Evolutionary conservation across 1,284 basidiomycete genomes (phyloP), one percentile per base, ranked within the genome.

Genomic region (Sphagnurus paluster): DNA sequence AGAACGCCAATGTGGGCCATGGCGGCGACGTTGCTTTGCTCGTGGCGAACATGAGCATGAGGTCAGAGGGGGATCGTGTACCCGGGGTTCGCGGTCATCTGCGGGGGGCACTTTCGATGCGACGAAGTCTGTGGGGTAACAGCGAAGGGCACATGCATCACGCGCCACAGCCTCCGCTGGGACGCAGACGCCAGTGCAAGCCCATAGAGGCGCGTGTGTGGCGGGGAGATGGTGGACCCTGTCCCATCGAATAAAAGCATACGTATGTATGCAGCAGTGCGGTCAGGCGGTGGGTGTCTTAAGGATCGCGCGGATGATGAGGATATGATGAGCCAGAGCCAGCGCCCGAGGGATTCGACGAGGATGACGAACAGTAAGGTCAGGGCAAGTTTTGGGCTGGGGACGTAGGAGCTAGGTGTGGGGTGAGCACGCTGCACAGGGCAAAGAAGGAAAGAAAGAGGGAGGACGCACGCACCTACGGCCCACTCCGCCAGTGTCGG

Each of bases 161-260:
- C 56, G 17, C 33, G 84, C 83, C 91, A 76, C 79, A 90, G n/a
- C 4, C 90, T 67, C 87, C 89, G 91, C 51, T 90, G 89, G 1
- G 84, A 77, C 13, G 79, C 78, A 40, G 82, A 82, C 0, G 83
- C 89, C 3, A 79, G 67, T 1, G 84, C 78, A 32, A 91, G 70
- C 39, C 90, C 90, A 57, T 84, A 89, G 57, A 88, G 84, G 46
- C 90, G 72, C 9, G 89, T 90, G 35, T 87, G 71, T 32, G 87
- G 92, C 25, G 84, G 87, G 76, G 92, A 92, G 60, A 92, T 90
- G 79, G 57, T 9, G 74, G 70, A 17, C 69, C 79, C 75, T 75
- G 80, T 24, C 81, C 87, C 77, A 88, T 81, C 1, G 80, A 82
- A 60, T 88, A 88, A 68, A 87, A 88, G 60, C 77, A 81, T 19